These are phyloP conservation scores for Digitaria exilis DNA, from an alignment of 202 grass and related monocot genomes.

Conservation along the genomic window DNA sequence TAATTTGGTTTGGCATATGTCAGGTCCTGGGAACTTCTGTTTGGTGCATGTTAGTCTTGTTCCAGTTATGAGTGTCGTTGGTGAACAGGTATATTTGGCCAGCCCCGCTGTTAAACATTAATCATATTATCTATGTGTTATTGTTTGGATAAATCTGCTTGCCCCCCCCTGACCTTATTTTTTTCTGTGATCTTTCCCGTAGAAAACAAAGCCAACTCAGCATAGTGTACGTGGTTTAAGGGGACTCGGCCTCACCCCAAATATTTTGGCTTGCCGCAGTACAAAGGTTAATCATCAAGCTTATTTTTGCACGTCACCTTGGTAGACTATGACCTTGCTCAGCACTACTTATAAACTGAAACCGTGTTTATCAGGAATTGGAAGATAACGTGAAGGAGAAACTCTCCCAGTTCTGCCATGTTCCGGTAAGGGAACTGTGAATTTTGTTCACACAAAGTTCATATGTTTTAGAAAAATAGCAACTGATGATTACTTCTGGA, in stretches of 20 bases:
- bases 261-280: slow-evolving; percentile 97
- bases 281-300: slow-evolving; percentile 58
- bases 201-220: slow-evolving; percentile 99
- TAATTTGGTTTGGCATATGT: slow-evolving; percentile 36
- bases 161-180: slow-evolving; percentile 3
- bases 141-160: slow-evolving; percentile 30
- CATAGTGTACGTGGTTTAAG: slow-evolving; percentile 93
- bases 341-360: slow-evolving; percentile 23
- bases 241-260: slow-evolving; percentile 92
- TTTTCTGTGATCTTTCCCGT: slow-evolving; percentile 21
- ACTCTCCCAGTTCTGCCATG: slow-evolving; percentile 96
- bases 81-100: slow-evolving; percentile 78
- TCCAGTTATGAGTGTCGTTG: slow-evolving; percentile 96
- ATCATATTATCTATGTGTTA: slow-evolving; percentile 42
- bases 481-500: slow-evolving; percentile 1
- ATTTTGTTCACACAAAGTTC: too few relatives aligned
- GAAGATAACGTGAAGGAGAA: slow-evolving; percentile 95
- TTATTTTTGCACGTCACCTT: slow-evolving; percentile 12
- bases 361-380: slow-evolving; percentile 57
- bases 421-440: slow-evolving; percentile 62
- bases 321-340: slow-evolving; percentile 1
- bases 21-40: slow-evolving; percentile 95
- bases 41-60: slow-evolving; percentile 98
- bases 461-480: slow-evolving; percentile 22
- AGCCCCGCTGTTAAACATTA: neutral